Evolutionary conservation across 1,284 basidiomycete genomes (phyloP), one percentile per base, ranked within the genome.

Genomic region (Apiotrichum gamsii): DNA sequence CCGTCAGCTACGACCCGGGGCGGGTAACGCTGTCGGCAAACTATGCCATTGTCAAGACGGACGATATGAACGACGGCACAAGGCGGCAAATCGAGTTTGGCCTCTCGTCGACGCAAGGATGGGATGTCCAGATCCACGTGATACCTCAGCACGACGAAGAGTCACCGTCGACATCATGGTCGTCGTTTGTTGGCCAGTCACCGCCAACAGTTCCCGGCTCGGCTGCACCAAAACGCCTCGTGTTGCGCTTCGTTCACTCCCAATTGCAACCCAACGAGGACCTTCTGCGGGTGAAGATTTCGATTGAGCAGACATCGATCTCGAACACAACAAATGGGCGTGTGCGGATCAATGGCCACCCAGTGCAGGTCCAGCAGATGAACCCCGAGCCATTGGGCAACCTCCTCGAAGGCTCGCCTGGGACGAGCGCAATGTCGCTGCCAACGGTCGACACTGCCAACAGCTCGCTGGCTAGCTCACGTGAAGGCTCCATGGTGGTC

Each of bases 21-120:
- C 76, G 89, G 36, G 87, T 91, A 56, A 86, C 85, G 1, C 76
- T 96, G 23, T 82, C 79, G 0, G 72, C 91, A n/a, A 85, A 89
- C 50, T 97, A 96, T 69, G 77, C 86, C 2, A 82, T 98, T 47
- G 79, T 93, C 24, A 51, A 56, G 20, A 84, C 84, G 4, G 80
- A 82, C 24, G 82, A 83, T 16, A 61, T 58, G 10, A 54, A 56
- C 4, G 75, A 71, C n/a, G 49, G 46, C 5, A 51, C 57, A 2
- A 48, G 82, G 13, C 77, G 88, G 24, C 80, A 84, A 0, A 75
- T 95, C 38, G 89, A 95, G 71, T 85, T 87, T 59, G 74, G 82
- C 5, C 70, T 98, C 16, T 85, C 89, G 3, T 78, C 82, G 1
- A 72, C 77, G 4, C 82, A 90, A 57, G 89, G 90, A 8, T 98